Evolutionary conservation across 1,284 basidiomycete genomes (phyloP), one percentile per base, ranked within the genome.

Genomic region (Naganishia sp.): DNA sequence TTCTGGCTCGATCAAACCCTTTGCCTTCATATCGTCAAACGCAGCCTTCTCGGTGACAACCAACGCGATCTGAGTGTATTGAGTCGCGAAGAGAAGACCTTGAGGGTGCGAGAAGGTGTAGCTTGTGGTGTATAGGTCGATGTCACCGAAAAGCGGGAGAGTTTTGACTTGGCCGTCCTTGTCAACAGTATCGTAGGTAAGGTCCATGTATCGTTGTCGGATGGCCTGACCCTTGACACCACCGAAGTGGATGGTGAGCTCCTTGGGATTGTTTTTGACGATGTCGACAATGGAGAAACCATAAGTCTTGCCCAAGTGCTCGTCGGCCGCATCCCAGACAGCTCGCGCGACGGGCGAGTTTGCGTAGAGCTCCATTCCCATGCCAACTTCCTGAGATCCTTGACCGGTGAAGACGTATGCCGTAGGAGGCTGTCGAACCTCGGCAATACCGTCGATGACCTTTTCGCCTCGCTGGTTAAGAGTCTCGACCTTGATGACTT

Each of bases 361-460:
- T 79, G 88, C 89, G 85, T 98, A 99, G 3, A 99, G 86, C 74
- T 98, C 94, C 94, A 99, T 98, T 48, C 96, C 95, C 95, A 99
- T 99, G 45, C 94, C 93, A 55, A 90, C 88, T 80, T 99, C 95
- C 80, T 99, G 96, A 28, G 94, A 98, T 65, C 95, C 95, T 79
- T 99, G 95, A 57, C 95, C 95, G 63, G 95, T 99, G 84, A 98
- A 98, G 75, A 97, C 93, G 75, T 98, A 98, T 57, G 92, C 92
- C 18, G 94, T 96, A 16, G 88, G 87, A 2, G 92, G 88, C 80
- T 98, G 95, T 16, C 88, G 88, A 70, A 98, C 92, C 79, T 97
- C 93, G 56, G 95, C 91, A 23, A 90, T 86, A 49, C 95, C 95
- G 70, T 91, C 88, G 52, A 98, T 84, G 65, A 98, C 93, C 81